phyloP scores from a whole-genome alignment of 2,329 filamentous ascomycete species.

The Grosmannia clavigera region DNA sequence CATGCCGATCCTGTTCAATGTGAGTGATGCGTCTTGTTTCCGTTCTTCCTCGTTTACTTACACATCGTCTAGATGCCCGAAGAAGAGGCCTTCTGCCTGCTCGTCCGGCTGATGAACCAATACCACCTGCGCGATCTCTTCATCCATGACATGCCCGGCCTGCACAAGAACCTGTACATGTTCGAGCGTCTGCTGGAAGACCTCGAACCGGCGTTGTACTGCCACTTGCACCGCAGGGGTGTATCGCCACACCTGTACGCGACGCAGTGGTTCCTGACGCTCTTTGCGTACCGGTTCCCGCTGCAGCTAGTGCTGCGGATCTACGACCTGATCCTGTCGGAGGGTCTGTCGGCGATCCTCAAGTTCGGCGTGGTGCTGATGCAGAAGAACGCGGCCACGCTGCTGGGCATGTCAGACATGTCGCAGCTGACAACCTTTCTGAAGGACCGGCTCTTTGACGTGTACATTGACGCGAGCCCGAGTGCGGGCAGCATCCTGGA shows the following conservation, averaged over 20 bases:
- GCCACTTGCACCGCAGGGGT: conserved; percentile 76
- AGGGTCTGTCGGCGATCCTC: conserved; percentile 84
- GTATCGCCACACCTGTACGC: conserved; percentile 90
- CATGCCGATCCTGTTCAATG: conserved; percentile 92
- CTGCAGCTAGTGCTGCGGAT: conserved; percentile 91
- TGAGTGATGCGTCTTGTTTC: conserved; percentile 28
- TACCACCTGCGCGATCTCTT: conserved; percentile 90
- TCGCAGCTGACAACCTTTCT: conserved; percentile 74
- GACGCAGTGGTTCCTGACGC: conserved; percentile 95
- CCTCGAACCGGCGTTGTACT: conserved; percentile 85
- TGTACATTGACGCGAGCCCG: conserved; percentile 89
- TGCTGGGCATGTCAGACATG: conserved; percentile 87
- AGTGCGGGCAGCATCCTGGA: conserved; percentile 89
- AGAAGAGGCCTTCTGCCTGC: conserved; percentile 87
- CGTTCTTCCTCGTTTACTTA: neutral
- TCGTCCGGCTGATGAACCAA: conserved; percentile 92
- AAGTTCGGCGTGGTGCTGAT: conserved; percentile 93
- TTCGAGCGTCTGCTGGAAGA: conserved; percentile 93
- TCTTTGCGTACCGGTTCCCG: conserved; percentile 97
- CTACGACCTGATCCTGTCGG: conserved; percentile 88
- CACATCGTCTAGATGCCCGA: conserved; percentile 64
- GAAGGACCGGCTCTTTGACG: conserved; percentile 89
- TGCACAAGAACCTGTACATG: conserved; percentile 87
- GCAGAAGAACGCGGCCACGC: conserved; percentile 74
- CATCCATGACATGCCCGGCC: conserved; percentile 87